Percentiles rank a stretch among this genome's conserved stretches.
Evolutionary conservation across 306 rosid genomes (phyloP).

Genomic region (Cucurbita pepo): DNA sequence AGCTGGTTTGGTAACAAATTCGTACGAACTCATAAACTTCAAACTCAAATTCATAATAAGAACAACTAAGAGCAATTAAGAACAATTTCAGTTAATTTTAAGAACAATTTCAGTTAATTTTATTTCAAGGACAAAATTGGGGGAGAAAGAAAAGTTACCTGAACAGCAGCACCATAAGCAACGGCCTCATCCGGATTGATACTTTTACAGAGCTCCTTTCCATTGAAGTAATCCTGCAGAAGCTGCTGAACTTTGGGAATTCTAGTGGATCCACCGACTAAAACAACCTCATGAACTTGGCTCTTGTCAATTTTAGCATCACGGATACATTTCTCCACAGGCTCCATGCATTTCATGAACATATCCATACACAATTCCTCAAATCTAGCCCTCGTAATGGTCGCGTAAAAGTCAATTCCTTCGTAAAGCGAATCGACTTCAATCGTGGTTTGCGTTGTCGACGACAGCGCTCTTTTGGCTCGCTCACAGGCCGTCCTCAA

Average conservation of each 20-base stretch:
- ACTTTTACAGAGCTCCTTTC: slow-evolving; percentile 77
- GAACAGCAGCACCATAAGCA: slow-evolving; percentile 80
- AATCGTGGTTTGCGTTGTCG: slow-evolving; percentile 48
- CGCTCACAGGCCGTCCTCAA: slow-evolving; percentile 66
- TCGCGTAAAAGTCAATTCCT: slow-evolving; percentile 63
- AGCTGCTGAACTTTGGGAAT: slow-evolving; percentile 66
- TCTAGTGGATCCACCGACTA: slow-evolving; percentile 74
- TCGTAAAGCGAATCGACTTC: slow-evolving; percentile 70
- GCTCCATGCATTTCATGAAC: slow-evolving; percentile 75
- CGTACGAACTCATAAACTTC: neutral
- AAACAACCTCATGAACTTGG: slow-evolving; percentile 51
- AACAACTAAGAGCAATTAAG: no score
- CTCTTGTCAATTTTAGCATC: slow-evolving; percentile 59
- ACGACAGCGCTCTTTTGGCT: slow-evolving; percentile 61
- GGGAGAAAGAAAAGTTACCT: neutral
- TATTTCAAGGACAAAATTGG: no score
- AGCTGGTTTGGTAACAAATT: neutral
- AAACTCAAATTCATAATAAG: no score
- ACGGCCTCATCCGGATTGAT: slow-evolving; percentile 85
- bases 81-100: no score
- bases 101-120: no score
- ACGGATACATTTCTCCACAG: slow-evolving; percentile 65
- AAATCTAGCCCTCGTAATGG: slow-evolving; percentile 64
- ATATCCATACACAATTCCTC: slow-evolving; percentile 69
- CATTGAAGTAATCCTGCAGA: slow-evolving; percentile 61